Conservation (phyloP, 2,329 filamentous ascomycete species). For the Coccinonectria pachysandricola region DNA sequence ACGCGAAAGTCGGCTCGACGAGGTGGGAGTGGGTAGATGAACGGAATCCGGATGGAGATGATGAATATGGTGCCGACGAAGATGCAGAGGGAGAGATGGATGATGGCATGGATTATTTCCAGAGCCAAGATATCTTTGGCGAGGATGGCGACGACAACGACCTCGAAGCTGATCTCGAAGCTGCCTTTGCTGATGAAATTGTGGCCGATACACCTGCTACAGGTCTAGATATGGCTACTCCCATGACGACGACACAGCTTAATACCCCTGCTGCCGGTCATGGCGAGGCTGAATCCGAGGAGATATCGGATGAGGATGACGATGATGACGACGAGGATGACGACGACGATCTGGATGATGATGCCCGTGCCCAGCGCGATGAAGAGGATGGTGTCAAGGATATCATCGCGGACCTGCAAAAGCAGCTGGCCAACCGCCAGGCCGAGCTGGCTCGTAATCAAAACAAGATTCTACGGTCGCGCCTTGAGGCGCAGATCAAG, state of each 20-base stretch:
- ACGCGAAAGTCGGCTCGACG: conserved; percentile 50
- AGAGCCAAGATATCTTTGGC: conserved; percentile 18
- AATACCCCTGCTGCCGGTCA: conserved; percentile 36
- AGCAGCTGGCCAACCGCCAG: conserved; percentile 36
- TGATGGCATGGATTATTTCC: conserved; percentile 31
- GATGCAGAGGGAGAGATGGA: conserved; percentile 40
- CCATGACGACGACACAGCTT: conserved; percentile 31
- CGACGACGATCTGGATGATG: conserved; percentile 44
- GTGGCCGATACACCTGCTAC: conserved; percentile 32
- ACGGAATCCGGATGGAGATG: conserved; percentile 28
- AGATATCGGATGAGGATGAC: conserved; percentile 34
- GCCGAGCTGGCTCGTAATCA: conserved; percentile 32
- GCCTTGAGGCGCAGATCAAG: conserved; percentile 40
- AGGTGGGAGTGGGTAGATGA: conserved; percentile 57
- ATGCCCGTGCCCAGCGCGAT: conserved; percentile 38
- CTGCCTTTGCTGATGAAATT: conserved; percentile 37
- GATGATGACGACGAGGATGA: conserved; percentile 44
- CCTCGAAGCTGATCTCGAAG: conserved; percentile 45
- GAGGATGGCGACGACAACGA: conserved; percentile 36
- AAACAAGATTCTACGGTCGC: conserved; percentile 39
- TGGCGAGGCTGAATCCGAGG: conserved; percentile 30
- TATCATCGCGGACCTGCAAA: conserved; percentile 43
- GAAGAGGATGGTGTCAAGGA: conserved; percentile 45
- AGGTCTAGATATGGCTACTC: conserved; percentile 34
- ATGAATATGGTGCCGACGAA: conserved; percentile 37